Conservation (phyloP, 805 yeast genomes). For the Candida maris region DNA sequence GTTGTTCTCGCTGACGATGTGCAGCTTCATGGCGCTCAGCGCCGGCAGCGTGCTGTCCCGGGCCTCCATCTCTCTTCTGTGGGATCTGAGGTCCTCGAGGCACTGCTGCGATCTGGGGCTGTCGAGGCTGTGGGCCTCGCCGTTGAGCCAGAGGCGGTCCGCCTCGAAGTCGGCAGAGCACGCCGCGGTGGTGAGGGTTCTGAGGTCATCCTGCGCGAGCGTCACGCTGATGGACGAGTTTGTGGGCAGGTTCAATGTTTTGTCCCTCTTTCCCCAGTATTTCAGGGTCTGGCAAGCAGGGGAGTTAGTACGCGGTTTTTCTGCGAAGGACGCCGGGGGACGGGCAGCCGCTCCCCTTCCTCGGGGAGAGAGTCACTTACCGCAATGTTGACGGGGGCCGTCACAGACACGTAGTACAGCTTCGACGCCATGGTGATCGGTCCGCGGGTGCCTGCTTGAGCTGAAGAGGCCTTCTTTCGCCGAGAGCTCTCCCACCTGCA, state of each 20-base stretch:
- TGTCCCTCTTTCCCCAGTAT: conserved; percentile 98
- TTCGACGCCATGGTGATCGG: conserved; percentile 14
- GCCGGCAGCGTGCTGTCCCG: conserved; percentile 52
- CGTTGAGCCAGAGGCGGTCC: conserved; percentile 83
- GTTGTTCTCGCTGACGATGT: conserved; percentile 88
- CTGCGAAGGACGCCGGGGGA: too few species aligned
- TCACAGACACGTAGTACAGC: conserved; percentile 69
- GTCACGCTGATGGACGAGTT: conserved; percentile 96
- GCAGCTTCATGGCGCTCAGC: conserved; percentile 62
- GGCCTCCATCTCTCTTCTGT: conserved; percentile 60
- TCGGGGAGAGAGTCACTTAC: too few species aligned
- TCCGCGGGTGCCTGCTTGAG: too few species aligned
- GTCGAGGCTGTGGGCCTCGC: conserved; percentile 68
- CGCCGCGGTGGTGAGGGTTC: conserved; percentile 88
- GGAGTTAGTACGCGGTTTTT: too few species aligned
- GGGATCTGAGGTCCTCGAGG: conserved; percentile 65
- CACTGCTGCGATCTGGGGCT: conserved; percentile 68
- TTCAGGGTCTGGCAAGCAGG: conserved; percentile 61
- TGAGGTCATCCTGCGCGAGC: conserved; percentile 81
- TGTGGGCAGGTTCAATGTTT: conserved; percentile 84
- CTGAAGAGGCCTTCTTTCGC: too few species aligned
- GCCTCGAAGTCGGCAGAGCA: conserved; percentile 51
- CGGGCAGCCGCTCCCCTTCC: too few species aligned
- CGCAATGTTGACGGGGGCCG: conserved; percentile 98
- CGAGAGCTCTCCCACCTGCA: too few species aligned